phyloP scores from a whole-genome alignment of 805 yeast species.

The Nakazawaea peltata region DNA sequence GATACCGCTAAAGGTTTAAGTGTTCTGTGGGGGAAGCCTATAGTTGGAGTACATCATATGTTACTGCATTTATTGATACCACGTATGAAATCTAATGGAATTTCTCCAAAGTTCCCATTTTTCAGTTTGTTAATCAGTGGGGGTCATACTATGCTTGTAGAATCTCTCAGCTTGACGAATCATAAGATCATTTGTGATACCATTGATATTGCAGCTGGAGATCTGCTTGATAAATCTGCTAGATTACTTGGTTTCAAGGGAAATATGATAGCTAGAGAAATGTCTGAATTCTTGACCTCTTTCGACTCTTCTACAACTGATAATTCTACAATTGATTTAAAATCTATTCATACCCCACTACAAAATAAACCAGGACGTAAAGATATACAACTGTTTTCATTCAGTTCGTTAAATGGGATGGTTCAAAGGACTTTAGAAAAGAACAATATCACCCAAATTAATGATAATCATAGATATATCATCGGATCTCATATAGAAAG shows the following conservation, averaged over 20 bases:
- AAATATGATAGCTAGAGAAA: slow-evolving; percentile 77
- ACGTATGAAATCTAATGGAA: slow-evolving; percentile 36
- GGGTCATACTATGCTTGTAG: slow-evolving; percentile 88
- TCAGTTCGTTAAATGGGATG: slow-evolving; percentile 53
- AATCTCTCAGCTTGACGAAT: slow-evolving; percentile 46
- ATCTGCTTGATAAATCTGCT: slow-evolving; percentile 89
- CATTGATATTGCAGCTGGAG: slow-evolving; percentile 87
- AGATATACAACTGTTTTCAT: slow-evolving; percentile 52
- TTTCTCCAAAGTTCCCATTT: slow-evolving; percentile 52
- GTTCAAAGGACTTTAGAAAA: slow-evolving; percentile 19
- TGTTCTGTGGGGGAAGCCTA: slow-evolving; percentile 67
- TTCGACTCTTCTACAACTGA: slow-evolving; percentile 15
- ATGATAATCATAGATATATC: slow-evolving; percentile 26
- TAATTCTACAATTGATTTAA: slow-evolving; percentile 16
- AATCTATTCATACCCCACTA: slow-evolving; percentile 40
- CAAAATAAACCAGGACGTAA: slow-evolving; percentile 37
- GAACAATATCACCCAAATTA: slow-evolving; percentile 13
- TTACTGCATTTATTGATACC: slow-evolving; percentile 79
- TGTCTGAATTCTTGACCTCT: slow-evolving; percentile 44
- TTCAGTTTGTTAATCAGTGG: slow-evolving; percentile 80
- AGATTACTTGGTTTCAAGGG: slow-evolving; percentile 76
- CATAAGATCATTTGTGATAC: slow-evolving; percentile 75
- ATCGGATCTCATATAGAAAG: slow-evolving; percentile 56
- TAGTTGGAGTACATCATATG: slow-evolving; percentile 95
- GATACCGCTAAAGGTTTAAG: slow-evolving; percentile 82